Evolutionary conservation across 1,284 basidiomycete genomes (phyloP).

Genomic region (Fistulinella staudtii): DNA sequence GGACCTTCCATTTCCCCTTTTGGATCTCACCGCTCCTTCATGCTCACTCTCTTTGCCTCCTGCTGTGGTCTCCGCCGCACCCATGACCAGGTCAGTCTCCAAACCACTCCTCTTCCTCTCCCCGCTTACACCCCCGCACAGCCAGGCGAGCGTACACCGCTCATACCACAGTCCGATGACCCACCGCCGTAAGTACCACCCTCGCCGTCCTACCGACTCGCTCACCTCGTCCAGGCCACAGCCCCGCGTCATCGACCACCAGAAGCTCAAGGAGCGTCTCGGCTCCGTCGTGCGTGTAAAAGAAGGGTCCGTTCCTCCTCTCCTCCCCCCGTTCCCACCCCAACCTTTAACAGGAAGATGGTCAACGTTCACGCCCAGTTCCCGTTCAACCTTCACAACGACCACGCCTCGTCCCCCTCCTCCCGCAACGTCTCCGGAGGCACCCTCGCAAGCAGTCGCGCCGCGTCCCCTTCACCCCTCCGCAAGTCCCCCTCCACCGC

Average conservation of each 20-base stretch:
- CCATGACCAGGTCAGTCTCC: conserved; percentile 16
- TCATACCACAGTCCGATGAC: conserved; percentile 30
- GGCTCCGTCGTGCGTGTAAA: conserved; percentile 57
- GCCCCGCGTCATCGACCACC: conserved; percentile 43
- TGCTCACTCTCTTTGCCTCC: conserved; percentile 28
- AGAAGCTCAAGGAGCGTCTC: conserved; percentile 51
- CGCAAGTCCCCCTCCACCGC: conserved; percentile 19
- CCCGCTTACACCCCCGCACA: conserved; percentile 10
- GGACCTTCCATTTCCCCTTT: conserved; percentile 1
- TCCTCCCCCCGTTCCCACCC: conserved; percentile 1
- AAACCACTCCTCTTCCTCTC: background rate
- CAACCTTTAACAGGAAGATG: conserved; percentile 53
- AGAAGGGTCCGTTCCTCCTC: conserved; percentile 47
- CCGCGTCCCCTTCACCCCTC: conserved; percentile 12
- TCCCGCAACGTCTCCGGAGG: conserved; percentile 29
- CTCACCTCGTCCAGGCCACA: conserved; percentile 22
- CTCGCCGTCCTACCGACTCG: background rate
- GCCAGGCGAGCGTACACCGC: conserved; percentile 24
- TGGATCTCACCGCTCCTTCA: too few species aligned
- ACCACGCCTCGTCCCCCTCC: conserved; percentile 39
- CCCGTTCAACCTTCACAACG: conserved; percentile 66
- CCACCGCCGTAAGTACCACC: conserved; percentile 20
- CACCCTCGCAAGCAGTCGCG: conserved; percentile 23
- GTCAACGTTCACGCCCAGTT: conserved; percentile 61
- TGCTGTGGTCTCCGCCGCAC: conserved; percentile 26